Evolutionary conservation across 768 basidiomycete genomes (phyloP).

Genomic region (Macrocybe gigantea): DNA sequence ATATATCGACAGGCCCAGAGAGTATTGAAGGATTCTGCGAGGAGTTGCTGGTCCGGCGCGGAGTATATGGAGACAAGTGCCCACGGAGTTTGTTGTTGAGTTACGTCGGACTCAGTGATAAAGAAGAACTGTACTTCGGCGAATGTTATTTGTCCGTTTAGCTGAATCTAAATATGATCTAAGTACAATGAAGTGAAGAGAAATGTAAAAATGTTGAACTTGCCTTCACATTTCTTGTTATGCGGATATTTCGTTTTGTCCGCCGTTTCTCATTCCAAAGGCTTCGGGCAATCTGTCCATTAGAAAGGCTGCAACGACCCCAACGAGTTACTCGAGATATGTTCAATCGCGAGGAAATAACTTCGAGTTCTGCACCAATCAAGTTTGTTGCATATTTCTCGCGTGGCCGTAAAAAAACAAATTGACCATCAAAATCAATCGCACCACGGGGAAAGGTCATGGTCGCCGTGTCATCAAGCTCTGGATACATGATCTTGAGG

Average conservation of each 20-base stretch:
- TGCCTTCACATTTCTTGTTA: constrained; percentile 8
- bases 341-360: background rate
- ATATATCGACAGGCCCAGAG: constrained; percentile 10
- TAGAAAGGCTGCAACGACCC: background rate
- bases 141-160: constrained; percentile 1
- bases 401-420: background rate
- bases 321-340: background rate
- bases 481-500: constrained; percentile 6
- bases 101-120: background rate
- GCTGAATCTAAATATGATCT: background rate
- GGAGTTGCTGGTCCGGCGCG: constrained; percentile 6
- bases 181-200: background rate
- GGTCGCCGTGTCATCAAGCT: constrained; percentile 1
- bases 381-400: background rate
- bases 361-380: background rate
- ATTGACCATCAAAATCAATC: background rate
- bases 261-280: background rate
- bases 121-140: constrained; percentile 16
- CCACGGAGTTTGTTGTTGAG: background rate
- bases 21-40: constrained; percentile 12
- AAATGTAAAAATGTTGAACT: background rate
- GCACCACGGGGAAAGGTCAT: background rate
- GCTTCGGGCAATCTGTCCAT: constrained; percentile 6
- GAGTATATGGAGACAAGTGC: constrained; percentile 16
- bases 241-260: background rate